phyloP scores from a whole-genome alignment of 2,329 filamentous ascomycete genomes.

The Dactylellina parvicollis region DNA sequence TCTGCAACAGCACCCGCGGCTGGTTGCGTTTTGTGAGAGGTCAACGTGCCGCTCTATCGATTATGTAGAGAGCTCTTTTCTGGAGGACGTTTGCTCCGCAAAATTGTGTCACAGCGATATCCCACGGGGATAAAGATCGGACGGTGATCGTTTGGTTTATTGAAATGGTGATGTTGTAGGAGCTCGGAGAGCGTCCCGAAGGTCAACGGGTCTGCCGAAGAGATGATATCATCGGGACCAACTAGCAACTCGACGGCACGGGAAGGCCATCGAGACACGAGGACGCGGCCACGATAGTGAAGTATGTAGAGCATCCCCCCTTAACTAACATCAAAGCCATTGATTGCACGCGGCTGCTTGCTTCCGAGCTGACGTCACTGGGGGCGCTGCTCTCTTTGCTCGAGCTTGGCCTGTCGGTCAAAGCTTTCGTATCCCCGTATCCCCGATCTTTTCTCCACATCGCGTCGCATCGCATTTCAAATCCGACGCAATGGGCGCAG shows the following conservation, averaged over 20 bases:
- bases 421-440: constrained; percentile 13
- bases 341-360: not conserved
- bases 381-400: constrained; percentile 10
- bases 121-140: not conserved
- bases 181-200: too few species aligned
- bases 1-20: not conserved
- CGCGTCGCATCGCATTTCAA: constrained; percentile 26
- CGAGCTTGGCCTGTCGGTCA: not conserved
- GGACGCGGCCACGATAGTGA: too few species aligned
- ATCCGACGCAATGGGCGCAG: constrained; percentile 1
- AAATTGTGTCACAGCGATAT: constrained; percentile 31
- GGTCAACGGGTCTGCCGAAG: too few species aligned
- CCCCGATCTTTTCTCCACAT: constrained; percentile 8
- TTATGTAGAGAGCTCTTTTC: constrained; percentile 24
- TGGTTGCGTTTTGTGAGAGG: constrained; percentile 16
- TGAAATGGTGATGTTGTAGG: not conserved
- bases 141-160: constrained; percentile 18
- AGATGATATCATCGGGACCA: too few species aligned
- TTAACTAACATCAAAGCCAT: too few species aligned
- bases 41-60: not conserved
- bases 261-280: too few species aligned
- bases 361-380: constrained; percentile 19
- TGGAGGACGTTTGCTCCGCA: not conserved
- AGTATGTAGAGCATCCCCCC: too few species aligned
- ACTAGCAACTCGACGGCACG: too few species aligned